Evolutionary conservation across 2,329 filamentous ascomycete genomes (phyloP), one percentile per base, ranked within the genome.

Genomic region (Fusarium siculi): DNA sequence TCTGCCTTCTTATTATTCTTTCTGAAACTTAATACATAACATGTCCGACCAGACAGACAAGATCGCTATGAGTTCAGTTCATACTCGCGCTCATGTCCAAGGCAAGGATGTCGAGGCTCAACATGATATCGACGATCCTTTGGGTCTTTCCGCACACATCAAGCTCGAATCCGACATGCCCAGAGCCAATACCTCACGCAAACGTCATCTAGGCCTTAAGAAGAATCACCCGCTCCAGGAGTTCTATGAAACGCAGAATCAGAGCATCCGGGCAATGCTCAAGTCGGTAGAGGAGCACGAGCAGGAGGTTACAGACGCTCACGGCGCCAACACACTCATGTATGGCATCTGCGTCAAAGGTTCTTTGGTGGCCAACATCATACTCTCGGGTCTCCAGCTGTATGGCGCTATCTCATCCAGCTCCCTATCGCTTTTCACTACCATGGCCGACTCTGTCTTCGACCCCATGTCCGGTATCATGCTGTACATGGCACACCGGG

Each of bases 401-500:
- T 99, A 97, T 80, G 96, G 92, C 42, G 96, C 96, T 70, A 89
- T 94, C 50, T 90, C 93, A 1, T 97, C 95, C 0, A 91, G 93
- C 52, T 97, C 95, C 21, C 88, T 98, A 36, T 97, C 95, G 9
- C 90, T 99, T 50, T 98, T 98, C 85, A 98, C 96, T 18, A 99
- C 96, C 71, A 97, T 97, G 93, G 96, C 95, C 19, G 96, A 99
- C 82, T 91, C 95, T 54, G 87, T 98, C 72, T 98, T 98, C 83
- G 96, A 98, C 79, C 96, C 95, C 11, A 80, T 97, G 78, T 96
- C 93, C 78, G 98, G 97, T 78, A 81, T 97, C 55, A 96, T 93
- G 2, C 87, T 98, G 19, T 94, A 98, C 63, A 82, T 97, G 42
- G 94, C 93, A 66, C 92, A 95, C 81, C 93, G 96, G 53, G 96